Base-by-base conservation (phyloP, 345 rosid genomes). In the Corchorus capsularis region DNA sequence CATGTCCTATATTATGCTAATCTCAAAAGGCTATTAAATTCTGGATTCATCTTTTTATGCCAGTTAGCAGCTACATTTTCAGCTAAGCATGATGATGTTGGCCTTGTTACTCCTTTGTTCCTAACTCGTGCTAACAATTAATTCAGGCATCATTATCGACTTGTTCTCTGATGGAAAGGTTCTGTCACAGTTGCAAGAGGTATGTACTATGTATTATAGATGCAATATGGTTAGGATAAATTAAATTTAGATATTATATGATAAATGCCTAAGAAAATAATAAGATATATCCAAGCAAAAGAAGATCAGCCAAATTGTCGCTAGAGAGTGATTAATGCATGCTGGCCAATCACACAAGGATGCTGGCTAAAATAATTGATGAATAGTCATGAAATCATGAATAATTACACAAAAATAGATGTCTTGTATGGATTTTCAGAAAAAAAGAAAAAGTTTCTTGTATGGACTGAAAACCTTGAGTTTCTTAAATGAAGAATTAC, bases 141-240 rank as follows among this genome's bases (percentile, higher is more conserved):
- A 59, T 70, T 53, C 83, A 85, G 97, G 97, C 46, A 90, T 94
- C 79, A 79, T 88, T 39, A 79, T 93, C 46, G 97, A 94, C 79
- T 83, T 94, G 88, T 94, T 94, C 55, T 70, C 80, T 2, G 85
- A 85, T 66, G 98, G 98, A 78, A 89, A 80, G 79, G 94, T 93
- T 74, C 74, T 91, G 80, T 77, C 86, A 17, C 83, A 84, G 82
- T 84, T 93, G 78, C 90, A 91, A 80, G 84, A 92, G 90, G 98
- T 92, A 75, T 72, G 76, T 49, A 14, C 27, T 8, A 27, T 15
- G 13, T 49, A 2, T 14, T 39, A 68, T 47, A 46, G 56, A 22
- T 13, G 20, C 16, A 47, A 13, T 27, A 22, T 6, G 22, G 17
- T 5, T 65, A 65, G 35, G 12, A 9, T 65, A 27, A 27, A 45